These are phyloP conservation scores for Penicillium sp. DNA, from an alignment of 2,329 filamentous ascomycete genomes.

Conservation along the genomic window DNA sequence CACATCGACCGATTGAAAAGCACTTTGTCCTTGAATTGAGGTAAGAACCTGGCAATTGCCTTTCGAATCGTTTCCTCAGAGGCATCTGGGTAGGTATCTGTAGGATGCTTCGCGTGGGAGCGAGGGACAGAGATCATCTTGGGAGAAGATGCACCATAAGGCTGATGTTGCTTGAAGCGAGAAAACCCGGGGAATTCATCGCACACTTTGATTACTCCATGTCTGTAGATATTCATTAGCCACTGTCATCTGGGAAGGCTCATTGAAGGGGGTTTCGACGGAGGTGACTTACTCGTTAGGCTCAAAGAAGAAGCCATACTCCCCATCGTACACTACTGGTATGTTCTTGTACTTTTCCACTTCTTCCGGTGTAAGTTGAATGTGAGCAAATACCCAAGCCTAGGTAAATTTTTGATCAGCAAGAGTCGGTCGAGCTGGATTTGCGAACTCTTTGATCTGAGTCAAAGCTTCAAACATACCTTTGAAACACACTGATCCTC, in stretches of 20 bases:
- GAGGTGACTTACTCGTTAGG: constrained; percentile 33
- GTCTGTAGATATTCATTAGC: constrained; percentile 10
- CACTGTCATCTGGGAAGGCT: neutral
- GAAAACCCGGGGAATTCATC: constrained; percentile 55
- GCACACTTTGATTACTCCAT: constrained; percentile 40
- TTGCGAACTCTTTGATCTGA: neutral
- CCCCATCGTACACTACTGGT: constrained; percentile 50
- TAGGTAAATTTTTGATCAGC: neutral
- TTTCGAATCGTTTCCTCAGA: constrained; percentile 50
- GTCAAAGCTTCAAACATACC: constrained; percentile 21
- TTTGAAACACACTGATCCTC: constrained; percentile 46
- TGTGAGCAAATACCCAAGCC: constrained; percentile 52
- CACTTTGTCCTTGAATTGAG: constrained; percentile 51
- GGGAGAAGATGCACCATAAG: constrained; percentile 50
- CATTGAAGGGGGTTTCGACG: neutral
- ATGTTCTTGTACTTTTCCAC: constrained; percentile 43
- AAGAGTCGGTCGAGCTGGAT: neutral
- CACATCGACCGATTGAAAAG: constrained; percentile 57
- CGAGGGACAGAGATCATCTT: constrained; percentile 16
- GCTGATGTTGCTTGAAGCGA: constrained; percentile 17
- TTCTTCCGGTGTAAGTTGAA: constrained; percentile 46
- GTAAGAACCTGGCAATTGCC: constrained; percentile 55
- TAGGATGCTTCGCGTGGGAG: constrained; percentile 19
- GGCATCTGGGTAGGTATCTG: constrained; percentile 42
- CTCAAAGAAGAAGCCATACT: constrained; percentile 53